A percentile compares a stretch with the other conserved stretches of the same genome.
Conservation (phyloP, 2,329 filamentous ascomycete species). For the Xylaria sp. region DNA sequence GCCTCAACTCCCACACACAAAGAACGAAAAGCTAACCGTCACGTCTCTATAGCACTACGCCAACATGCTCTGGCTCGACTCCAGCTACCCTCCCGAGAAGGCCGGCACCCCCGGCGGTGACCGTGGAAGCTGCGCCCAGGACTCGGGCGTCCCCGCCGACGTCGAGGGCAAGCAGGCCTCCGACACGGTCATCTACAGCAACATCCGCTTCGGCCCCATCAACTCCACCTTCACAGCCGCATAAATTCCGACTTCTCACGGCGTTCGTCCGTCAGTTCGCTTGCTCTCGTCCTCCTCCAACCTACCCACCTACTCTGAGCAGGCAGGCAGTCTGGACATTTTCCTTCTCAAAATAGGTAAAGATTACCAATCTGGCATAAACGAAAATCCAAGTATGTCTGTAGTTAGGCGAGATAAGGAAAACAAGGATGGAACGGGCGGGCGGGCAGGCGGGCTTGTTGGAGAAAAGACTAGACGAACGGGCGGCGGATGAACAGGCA, state of each 20-base stretch:
- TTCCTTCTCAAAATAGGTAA: neutral
- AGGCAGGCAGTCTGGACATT: neutral
- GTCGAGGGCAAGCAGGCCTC: constrained; percentile 54
- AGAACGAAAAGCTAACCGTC: constrained; percentile 18
- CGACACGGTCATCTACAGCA: constrained; percentile 58
- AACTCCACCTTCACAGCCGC: constrained; percentile 54
- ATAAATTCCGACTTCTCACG: neutral
- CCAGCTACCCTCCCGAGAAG: constrained; percentile 57
- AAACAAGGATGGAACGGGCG: neutral
- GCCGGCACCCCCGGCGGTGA: constrained; percentile 54
- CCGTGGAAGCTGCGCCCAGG: constrained; percentile 59
- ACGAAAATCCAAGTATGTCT: neutral
- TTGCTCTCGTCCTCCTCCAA: neutral
- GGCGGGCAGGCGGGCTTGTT: neutral
- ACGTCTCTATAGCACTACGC: constrained; percentile 55
- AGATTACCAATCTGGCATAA: neutral
- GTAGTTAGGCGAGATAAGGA: neutral
- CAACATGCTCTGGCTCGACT: constrained; percentile 72
- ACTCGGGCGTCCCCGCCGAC: constrained; percentile 58
- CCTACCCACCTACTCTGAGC: neutral
- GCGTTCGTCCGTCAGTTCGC: neutral
- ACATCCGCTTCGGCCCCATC: constrained; percentile 61
- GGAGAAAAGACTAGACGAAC: neutral
- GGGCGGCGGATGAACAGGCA: neutral
- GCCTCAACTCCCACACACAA: too few species aligned